These are phyloP conservation scores for Penicillium decumbens DNA, from an alignment of 2,329 filamentous ascomycete genomes.

Conservation along the genomic window DNA sequence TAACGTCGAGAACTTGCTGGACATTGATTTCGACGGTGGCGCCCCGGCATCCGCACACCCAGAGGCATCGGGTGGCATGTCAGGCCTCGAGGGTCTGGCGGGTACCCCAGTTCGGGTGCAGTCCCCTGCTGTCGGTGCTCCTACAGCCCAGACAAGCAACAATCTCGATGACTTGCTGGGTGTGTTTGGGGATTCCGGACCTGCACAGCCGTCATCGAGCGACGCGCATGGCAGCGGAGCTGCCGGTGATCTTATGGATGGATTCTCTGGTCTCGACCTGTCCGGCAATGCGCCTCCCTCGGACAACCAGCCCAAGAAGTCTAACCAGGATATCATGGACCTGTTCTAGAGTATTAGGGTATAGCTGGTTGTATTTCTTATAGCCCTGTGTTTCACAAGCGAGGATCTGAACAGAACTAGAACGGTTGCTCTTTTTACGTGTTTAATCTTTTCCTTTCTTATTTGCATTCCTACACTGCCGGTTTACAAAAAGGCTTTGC, in stretches of 20 bases:
- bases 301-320: constrained; percentile 42
- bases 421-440: constrained; percentile 17
- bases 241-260: constrained; percentile 64
- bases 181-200: constrained; percentile 55
- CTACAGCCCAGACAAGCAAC: constrained; percentile 39
- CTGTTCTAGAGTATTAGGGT: constrained; percentile 44
- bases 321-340: constrained; percentile 54
- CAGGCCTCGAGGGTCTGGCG: constrained; percentile 56
- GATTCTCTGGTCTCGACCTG: constrained; percentile 77
- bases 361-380: constrained; percentile 16
- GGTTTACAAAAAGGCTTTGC: constrained; percentile 17
- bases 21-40: constrained; percentile 92
- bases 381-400: constrained; percentile 23
- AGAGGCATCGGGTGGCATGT: constrained; percentile 58
- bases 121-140: constrained; percentile 40
- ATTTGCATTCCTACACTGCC: constrained; percentile 13
- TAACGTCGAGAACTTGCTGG: constrained; percentile 90
- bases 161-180: constrained; percentile 80
- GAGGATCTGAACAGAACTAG: constrained; percentile 23
- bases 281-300: constrained; percentile 45
- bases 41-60: constrained; percentile 81
- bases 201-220: constrained; percentile 30
- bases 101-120: constrained; percentile 52
- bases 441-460: constrained; percentile 16
- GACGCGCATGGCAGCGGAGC: constrained; percentile 32